Base-by-base conservation (phyloP, 2,329 filamentous ascomycete species). In the Neofusicoccum ribis region DNA sequence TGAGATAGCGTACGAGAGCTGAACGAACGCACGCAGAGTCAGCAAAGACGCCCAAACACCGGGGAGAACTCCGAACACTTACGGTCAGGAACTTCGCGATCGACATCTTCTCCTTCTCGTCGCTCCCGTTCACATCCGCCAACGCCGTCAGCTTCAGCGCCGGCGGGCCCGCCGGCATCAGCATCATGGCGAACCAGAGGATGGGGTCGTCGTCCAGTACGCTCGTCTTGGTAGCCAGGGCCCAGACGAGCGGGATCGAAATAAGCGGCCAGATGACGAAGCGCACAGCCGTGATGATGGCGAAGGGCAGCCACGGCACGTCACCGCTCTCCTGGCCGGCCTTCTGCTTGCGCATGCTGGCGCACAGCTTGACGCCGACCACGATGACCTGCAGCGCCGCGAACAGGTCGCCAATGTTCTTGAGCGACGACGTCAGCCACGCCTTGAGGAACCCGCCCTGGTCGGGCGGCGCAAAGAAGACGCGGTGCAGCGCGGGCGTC, bases 391-490 rank as follows among this genome's bases (percentile, higher is more conserved):
- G 89, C 31, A 89, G 76, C 0, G 86, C 83, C 0, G 88, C 86
- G 71, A 91, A 91, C 0, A 91, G 79, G 0, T 82, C 80, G 3
- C 88, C 88, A 23, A 90, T 80, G 64, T 87, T 89, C 68, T 86
- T 82, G 20, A 90, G 75, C 0, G 85, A 84, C 0, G 82, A 80
- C 0, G 88, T 90, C 44, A 91, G 76, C 88, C 88, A 91, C 0
- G 88, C 88, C 20, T 85, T 87, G 69, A 90, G 84, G 64, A 88
- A 85, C 1, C 89, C 88, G 5, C 88, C 88, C 5, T 88, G 77
- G 7, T 84, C 73, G 8, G 81, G 81, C 12, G 81, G 75, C 59
- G 77, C 81, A 78, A 91, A 91, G 74, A 91, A 90, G 2, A 85
- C 82, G 3, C 75, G 75, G 69, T 90, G 88, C 0, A 91, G 77